Base-by-base conservation (phyloP, 176 grass and related monocot species). In the Themeda triandra region DNA sequence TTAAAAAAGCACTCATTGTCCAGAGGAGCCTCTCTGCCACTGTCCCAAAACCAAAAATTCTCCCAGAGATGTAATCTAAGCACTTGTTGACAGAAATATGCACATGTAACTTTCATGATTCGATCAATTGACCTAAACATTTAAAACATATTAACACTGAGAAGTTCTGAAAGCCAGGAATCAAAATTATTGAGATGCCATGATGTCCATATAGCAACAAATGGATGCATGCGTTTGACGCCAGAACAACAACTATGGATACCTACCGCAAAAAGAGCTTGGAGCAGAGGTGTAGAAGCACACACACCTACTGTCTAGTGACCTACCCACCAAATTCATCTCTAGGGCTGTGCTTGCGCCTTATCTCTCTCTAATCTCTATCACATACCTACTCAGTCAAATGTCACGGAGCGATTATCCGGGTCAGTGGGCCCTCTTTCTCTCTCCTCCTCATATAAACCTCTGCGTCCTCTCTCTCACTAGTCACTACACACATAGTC, bases 351-450 rank as follows among this genome's bases (percentile, higher is more conserved):
- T 25, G 54, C 65, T 82, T 79, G 81, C 66, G 75, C 88, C 63
- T 59, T 45, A 35, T 81, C 82, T 60, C 77, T 30, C 63, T 77
- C 49, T 40, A 2, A 71, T 30, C 63, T 77, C 49, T 40, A 2
- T 69, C 42, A 31, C 71, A 8, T 70, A 87, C 92, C 86, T 78
- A 94, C 89, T 78, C 89, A 39, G 92, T 94, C 92, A 91, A 94
- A 84, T 87, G 86, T 79, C 71, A 68, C 60, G 21, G 13, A 72
- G 66, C 53, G 78, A 53, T 53, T 5, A 82, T 81, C 74, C 67
- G 46, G 54, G 36, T 85, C 67, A 66, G 74, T 80, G 80, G 82
- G 80, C 39, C 51, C 79, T 13, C 76, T 71, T 32, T 25, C 81
- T 69, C 77, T 54, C 37, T 66, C 39, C 39, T 17, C 69, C 39